phyloP scores from a whole-genome alignment of 495 filamentous ascomycete species.

The Rusavskia elegans region DNA sequence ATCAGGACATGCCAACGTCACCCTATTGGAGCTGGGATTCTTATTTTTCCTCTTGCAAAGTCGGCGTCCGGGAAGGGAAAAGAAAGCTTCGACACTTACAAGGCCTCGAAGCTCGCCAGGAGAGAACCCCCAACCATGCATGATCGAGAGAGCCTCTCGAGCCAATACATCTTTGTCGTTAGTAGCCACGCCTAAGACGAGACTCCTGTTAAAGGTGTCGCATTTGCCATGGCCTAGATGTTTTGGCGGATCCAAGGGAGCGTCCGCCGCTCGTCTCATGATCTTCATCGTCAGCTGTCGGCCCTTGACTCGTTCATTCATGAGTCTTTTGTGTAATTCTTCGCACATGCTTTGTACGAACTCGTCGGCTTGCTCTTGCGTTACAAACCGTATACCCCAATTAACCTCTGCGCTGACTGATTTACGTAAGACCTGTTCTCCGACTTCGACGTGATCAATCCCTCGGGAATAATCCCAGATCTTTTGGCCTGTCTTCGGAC shows the following conservation, averaged over 20 bases:
- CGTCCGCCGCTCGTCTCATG: constrained; percentile 72
- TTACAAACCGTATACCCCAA: constrained; percentile 92
- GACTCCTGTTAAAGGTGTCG: constrained; percentile 79
- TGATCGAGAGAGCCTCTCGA: constrained; percentile 67
- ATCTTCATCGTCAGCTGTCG: constrained; percentile 83
- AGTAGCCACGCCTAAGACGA: constrained; percentile 66
- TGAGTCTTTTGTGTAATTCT: constrained; percentile 63
- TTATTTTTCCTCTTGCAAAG: too few species aligned
- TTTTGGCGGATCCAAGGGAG: constrained; percentile 83
- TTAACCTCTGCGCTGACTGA: constrained; percentile 94
- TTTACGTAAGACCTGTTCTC: constrained; percentile 64
- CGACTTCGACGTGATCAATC: constrained; percentile 75
- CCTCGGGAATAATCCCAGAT: constrained; percentile 84
- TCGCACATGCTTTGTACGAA: constrained; percentile 71
- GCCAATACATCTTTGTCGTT: constrained; percentile 51
- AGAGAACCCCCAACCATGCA: constrained; percentile 67
- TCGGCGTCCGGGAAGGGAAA: too few species aligned
- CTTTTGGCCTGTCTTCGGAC: constrained; percentile 84
- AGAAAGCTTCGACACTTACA: too few species aligned
- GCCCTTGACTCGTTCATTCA: constrained; percentile 72
- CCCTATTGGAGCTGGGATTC: too few species aligned
- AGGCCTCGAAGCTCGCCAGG: constrained; percentile 83
- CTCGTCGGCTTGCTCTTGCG: constrained; percentile 74
- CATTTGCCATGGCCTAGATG: constrained; percentile 93
- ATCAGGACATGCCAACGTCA: too few species aligned